Evolutionary conservation across 2,329 filamentous ascomycete genomes (phyloP), one percentile per base, ranked within the genome.

Genomic region (Dactylellina leptospora): DNA sequence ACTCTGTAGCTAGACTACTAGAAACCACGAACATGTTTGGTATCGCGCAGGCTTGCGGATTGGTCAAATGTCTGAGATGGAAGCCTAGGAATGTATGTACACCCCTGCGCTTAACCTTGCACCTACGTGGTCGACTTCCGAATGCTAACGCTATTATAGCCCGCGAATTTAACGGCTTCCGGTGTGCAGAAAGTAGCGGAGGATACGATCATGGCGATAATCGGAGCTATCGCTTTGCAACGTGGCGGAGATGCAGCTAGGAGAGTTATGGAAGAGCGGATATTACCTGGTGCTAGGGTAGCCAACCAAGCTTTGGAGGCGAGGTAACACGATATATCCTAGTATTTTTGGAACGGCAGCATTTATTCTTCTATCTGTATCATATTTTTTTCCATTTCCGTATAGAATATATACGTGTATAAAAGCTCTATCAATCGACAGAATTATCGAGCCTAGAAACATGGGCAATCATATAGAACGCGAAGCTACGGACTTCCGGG

Each of bases 201-300:
- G 51, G 88, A 92, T 73, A 87, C 91, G 2, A 77, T 99, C 61
- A 91, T 92, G 79, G 91, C 93, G 47, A 89, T 99, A 61, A 82
- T 97, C 45, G 95, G 95, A 20, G 95, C 95, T 9, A 81, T 99
- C 58, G 88, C 92, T n/a, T 82, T 99, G 77, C 92, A 97, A 80
- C 88, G 90, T 76, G 95, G 95, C 48, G 90, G 89, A 36, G 87
- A 88, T 45, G 85, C 90, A 61, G 92, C 93, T 66, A 89, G 88
- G 74, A 85, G 86, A 79, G 81, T 96, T 58, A 87, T 91, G 48
- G 86, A 87, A 78, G 90, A 96, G 76, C 87, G 88, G 80, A 88
- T 96, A 79, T 80, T 96, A 77, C 45, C 58, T 5, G 58, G 56
- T 22, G 64, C 64, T 1, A 58, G 64, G 42, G 38, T 56, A 16